Base-by-base conservation (phyloP, 352 stramenopile genomes). In the Phytophthora ramorum region DNA sequence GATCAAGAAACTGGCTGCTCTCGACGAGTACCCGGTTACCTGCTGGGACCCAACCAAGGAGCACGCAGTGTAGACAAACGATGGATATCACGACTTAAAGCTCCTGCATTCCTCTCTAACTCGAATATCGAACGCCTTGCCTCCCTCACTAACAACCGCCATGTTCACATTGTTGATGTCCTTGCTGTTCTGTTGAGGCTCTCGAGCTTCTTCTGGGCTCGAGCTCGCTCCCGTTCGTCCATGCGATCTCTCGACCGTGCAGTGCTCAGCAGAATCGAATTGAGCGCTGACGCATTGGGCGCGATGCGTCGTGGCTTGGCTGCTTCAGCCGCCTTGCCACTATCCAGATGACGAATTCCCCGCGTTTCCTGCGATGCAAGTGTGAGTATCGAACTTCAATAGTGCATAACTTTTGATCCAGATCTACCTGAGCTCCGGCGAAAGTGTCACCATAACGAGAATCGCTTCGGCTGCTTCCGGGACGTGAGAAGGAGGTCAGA, bases 31-130 rank as follows among this genome's bases (percentile, higher is more conserved):
- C 60, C 43, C 84, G 28, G 51, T 78, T 22, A 77, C 66, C 4
- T 59, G 64, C 8, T 89, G 79, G 79, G 80, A 89, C 38, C 77
- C 79, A 4, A 77, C 78, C 71, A 83, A 79, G 59, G 55, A 68
- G 12, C 71, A 85, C 24, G 67, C 63, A 4, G 62, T 83, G 32
- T 79, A 73, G 34, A 90, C 89, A 0, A 57, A 90, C 12, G 7
- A 7, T 34, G 2, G 7, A 34, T 34, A 12, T 4, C 7, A 34
- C 6, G 28, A 34, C 28, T 34, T 12, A 4, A 7, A 61, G 1
- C 7, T 10, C 9, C 38, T 46, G 34, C 50, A 57, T 30, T 30
- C 26, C 6, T 3, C 1, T 24, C 22, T 24, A 24, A 40, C 34
- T 6, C 0, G 13, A 41, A n/a, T n/a, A 17, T 6, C 17, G 10